These are phyloP conservation scores for Neocallimastix lanati DNA, from an alignment of 192 early-diverging fungal species.

Conservation along the genomic window DNA sequence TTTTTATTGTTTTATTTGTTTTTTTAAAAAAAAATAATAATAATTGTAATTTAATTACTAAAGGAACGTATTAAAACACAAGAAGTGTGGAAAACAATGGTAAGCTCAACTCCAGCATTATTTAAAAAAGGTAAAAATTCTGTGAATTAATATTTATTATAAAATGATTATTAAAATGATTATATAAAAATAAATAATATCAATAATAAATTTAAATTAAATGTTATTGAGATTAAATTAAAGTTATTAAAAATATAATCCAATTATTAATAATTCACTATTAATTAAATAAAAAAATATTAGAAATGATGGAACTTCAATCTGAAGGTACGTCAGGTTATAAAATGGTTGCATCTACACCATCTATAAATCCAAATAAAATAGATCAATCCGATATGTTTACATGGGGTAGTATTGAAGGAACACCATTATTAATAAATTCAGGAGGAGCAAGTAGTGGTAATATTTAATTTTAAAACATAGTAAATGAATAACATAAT, in stretches of 20 bases:
- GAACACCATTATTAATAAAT: slow-evolving; percentile 53
- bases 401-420: slow-evolving; percentile 76
- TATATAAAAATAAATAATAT: too few relatives aligned
- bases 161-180: too few relatives aligned
- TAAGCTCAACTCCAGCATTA: slow-evolving; percentile 30
- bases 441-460: slow-evolving; percentile 3
- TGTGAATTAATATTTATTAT: too few relatives aligned
- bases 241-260: too few relatives aligned
- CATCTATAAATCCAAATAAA: slow-evolving; percentile 36
- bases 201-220: too few relatives aligned
- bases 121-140: slow-evolving; percentile 8
- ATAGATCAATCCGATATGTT: slow-evolving; percentile 50
- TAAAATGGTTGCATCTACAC: slow-evolving; percentile 47
- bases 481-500: neutral
- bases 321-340: slow-evolving; percentile 16
- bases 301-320: neutral
- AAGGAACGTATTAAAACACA: slow-evolving; percentile 13
- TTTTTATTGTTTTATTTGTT: too few relatives aligned
- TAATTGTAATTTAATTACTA: neutral
- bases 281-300: too few relatives aligned
- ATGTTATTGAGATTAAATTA: too few relatives aligned
- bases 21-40: too few relatives aligned
- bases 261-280: too few relatives aligned
- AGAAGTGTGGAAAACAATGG: slow-evolving; percentile 21
- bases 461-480: neutral